These are phyloP conservation scores for Diaporthe citriasiana DNA, from an alignment of 2,329 filamentous ascomycete genomes.

Conservation along the genomic window DNA sequence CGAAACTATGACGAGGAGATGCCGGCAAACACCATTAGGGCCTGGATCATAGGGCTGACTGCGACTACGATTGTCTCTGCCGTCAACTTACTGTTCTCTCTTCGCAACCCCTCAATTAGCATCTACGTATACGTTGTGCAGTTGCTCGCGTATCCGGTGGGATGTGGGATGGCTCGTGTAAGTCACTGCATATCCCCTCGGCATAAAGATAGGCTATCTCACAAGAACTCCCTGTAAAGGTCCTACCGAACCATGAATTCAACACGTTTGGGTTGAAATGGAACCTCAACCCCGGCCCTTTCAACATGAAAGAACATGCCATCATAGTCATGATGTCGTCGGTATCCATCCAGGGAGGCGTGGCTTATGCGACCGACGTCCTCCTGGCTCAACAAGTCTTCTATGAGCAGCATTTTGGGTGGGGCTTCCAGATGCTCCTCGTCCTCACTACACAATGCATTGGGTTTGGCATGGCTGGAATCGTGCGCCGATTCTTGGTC, in stretches of 20 bases:
- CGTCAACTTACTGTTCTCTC: conserved; percentile 39
- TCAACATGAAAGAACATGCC: conserved; percentile 53
- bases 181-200: background rate
- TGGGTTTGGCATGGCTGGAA: conserved; percentile 74
- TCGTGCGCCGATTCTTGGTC: conserved; percentile 71
- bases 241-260: conserved; percentile 40
- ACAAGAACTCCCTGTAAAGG: background rate
- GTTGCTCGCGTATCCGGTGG: conserved; percentile 36
- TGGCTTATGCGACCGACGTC: conserved; percentile 56
- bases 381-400: conserved; percentile 61
- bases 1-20: conserved; percentile 41
- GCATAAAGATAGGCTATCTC: background rate
- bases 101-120: conserved; percentile 35
- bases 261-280: conserved; percentile 47
- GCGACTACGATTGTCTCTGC: conserved; percentile 37
- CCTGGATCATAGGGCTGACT: conserved; percentile 38
- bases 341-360: conserved; percentile 39
- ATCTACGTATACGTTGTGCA: conserved; percentile 40
- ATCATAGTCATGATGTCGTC: conserved; percentile 53
- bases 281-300: conserved; percentile 52
- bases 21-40: conserved; percentile 40
- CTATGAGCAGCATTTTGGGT: conserved; percentile 67
- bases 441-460: conserved; percentile 71
- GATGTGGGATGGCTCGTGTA: conserved; percentile 35
- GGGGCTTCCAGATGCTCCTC: conserved; percentile 71